A percentile compares a stretch with the other conserved stretches of the same genome.
phyloP scores from a whole-genome alignment of 2,329 filamentous ascomycete genomes.

The Cladosporium sp. region DNA sequence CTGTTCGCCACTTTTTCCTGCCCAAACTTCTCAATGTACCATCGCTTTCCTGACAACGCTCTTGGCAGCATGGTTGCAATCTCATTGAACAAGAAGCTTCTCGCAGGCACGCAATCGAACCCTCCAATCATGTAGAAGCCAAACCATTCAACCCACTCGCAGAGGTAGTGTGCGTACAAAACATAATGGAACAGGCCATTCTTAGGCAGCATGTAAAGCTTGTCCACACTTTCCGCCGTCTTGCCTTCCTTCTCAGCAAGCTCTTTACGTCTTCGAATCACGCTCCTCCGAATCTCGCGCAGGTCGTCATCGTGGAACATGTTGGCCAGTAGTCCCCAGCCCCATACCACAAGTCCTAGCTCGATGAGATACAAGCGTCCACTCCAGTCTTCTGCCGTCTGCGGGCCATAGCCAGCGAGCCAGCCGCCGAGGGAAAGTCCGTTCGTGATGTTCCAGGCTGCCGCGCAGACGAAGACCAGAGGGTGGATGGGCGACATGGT shows the following conservation, averaged over 20 bases:
- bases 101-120: conserved; percentile 65
- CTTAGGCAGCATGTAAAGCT: conserved; percentile 82
- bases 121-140: conserved; percentile 77
- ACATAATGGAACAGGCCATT: conserved; percentile 78
- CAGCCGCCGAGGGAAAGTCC: conserved; percentile 73
- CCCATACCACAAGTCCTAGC: conserved; percentile 70
- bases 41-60: conserved; percentile 72
- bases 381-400: conserved; percentile 51
- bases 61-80: conserved; percentile 85
- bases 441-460: conserved; percentile 76
- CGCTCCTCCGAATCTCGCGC: conserved; percentile 74
- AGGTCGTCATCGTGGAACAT: conserved; percentile 88
- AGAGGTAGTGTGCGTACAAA: conserved; percentile 90
- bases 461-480: conserved; percentile 60
- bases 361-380: conserved; percentile 44
- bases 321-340: conserved; percentile 71
- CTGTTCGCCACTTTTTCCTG: conserved; percentile 70
- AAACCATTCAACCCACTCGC: conserved; percentile 93
- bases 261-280: conserved; percentile 56
- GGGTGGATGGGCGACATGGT: conserved; percentile 88
- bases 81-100: conserved; percentile 82
- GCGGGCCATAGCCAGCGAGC: conserved; percentile 75
- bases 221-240: conserved; percentile 56
- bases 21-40: conserved; percentile 88
- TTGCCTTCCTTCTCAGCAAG: conserved; percentile 43